Conservation (phyloP, 352 stramenopile genomes). For the Globisporangium lucens region DNA sequence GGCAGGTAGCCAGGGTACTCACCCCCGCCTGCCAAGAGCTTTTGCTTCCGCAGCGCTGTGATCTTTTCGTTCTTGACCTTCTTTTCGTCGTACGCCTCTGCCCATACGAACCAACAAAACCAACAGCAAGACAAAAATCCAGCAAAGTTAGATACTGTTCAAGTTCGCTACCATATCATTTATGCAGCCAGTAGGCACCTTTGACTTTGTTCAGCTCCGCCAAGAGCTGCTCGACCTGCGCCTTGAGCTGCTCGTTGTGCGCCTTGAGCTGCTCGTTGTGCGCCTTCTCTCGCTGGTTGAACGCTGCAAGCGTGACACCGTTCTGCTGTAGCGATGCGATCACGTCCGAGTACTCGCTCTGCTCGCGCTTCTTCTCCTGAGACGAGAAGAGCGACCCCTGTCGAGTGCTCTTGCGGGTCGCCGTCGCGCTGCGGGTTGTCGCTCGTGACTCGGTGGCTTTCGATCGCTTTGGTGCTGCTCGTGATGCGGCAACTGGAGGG, state of each 20-base stretch:
- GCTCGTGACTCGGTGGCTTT: background rate
- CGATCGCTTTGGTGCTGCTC: background rate
- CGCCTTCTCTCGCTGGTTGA: slow-evolving; percentile 50
- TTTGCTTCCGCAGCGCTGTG: slow-evolving; percentile 23
- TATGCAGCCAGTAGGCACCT: slow-evolving; percentile 14
- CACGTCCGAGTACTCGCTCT: slow-evolving; percentile 25
- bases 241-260: slow-evolving; percentile 35
- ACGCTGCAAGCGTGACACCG: slow-evolving; percentile 30
- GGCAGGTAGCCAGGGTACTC: slow-evolving; percentile 33
- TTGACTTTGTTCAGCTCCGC: slow-evolving; percentile 31
- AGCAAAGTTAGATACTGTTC: background rate
- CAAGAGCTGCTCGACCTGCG: slow-evolving; percentile 33
- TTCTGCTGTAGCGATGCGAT: slow-evolving; percentile 50
- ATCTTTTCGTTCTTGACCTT: slow-evolving; percentile 53
- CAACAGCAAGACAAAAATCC: background rate
- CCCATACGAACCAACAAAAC: background rate
- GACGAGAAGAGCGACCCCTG: slow-evolving; percentile 24
- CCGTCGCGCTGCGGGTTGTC: background rate
- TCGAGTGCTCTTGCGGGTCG: background rate
- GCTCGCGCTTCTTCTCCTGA: slow-evolving; percentile 23
- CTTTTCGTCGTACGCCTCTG: slow-evolving; percentile 44
- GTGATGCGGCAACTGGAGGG: background rate
- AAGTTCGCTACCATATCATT: background rate
- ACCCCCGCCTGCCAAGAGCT: slow-evolving; percentile 7
- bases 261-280: slow-evolving; percentile 35